Evolutionary conservation across 1,284 basidiomycete genomes (phyloP).

Genomic region (Leucoagaricus sp.): DNA sequence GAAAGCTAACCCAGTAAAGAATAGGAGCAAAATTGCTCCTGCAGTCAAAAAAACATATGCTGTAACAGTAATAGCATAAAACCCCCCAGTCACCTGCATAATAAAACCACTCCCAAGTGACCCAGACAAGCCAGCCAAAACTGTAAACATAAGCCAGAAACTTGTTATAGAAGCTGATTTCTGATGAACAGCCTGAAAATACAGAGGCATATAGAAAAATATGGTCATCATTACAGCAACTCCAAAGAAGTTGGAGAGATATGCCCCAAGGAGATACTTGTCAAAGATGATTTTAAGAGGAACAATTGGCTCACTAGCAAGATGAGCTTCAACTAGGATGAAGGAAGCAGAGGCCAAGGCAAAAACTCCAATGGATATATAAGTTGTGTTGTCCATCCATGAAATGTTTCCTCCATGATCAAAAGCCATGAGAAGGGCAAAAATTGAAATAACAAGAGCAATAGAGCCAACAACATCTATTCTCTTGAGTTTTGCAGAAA

Average conservation of each 20-base stretch:
- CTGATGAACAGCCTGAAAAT: conserved; percentile 55
- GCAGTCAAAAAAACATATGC: conserved; percentile 40
- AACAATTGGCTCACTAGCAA: conserved; percentile 59
- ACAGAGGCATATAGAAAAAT: conserved; percentile 58
- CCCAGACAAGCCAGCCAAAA: conserved; percentile 49
- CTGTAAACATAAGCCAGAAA: conserved; percentile 48
- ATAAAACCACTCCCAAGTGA: conserved; percentile 51
- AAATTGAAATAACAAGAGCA: conserved; percentile 50
- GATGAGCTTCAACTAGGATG: conserved; percentile 40
- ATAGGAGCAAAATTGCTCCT: too few relatives aligned
- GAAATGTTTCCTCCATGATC: conserved; percentile 59
- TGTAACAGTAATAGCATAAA: conserved; percentile 49
- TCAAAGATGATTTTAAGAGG: conserved; percentile 56
- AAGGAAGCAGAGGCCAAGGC: conserved; percentile 34
- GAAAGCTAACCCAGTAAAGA: conserved; percentile 6
- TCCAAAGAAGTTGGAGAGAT: conserved; percentile 57
- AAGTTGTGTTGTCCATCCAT: conserved; percentile 45
- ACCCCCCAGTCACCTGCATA: conserved; percentile 60
- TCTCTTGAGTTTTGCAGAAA: conserved; percentile 50
- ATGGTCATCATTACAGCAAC: conserved; percentile 44
- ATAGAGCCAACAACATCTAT: conserved; percentile 62
- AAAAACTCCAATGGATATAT: conserved; percentile 33
- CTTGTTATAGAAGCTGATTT: conserved; percentile 49
- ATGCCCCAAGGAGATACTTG: conserved; percentile 50
- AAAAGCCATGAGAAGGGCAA: conserved; percentile 54